These are phyloP conservation scores for Persicaria tinctoria DNA, from an alignment of 148 eudicot genomes.

Conservation along the genomic window DNA sequence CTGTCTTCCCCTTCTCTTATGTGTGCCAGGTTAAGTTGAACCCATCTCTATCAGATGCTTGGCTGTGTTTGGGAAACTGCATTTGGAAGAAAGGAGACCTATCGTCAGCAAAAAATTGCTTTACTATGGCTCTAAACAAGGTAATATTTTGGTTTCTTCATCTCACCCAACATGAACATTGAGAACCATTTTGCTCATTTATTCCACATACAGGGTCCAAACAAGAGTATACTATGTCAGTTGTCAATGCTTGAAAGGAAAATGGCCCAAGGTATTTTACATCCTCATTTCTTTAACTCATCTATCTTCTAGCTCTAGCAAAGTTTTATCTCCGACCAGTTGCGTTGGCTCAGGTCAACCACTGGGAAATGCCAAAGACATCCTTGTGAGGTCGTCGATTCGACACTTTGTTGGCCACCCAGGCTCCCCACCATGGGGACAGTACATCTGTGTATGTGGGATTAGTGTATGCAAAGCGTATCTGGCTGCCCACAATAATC, in stretches of 20 bases:
- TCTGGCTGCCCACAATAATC: no score
- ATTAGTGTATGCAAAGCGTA: no score
- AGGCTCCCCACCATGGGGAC: no score
- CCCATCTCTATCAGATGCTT: conserved; percentile 87
- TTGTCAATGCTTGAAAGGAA: conserved; percentile 92
- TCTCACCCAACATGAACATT: neutral
- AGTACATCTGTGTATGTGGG: no score
- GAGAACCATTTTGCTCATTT: conserved; percentile 9
- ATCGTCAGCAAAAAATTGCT: conserved; percentile 63
- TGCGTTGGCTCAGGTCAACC: no score
- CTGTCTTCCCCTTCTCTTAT: conserved; percentile 11
- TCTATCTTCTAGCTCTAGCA: neutral
- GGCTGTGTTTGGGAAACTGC: conserved; percentile 85
- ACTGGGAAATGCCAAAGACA: no score
- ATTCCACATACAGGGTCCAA: conserved; percentile 50
- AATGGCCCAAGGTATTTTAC: conserved; percentile 75
- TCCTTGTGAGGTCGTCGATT: no score
- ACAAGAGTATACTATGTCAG: conserved; percentile 77
- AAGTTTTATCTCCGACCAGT: neutral
- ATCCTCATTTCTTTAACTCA: conserved; percentile 6
- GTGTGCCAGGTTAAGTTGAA: conserved; percentile 74
- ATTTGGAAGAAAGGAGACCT: conserved; percentile 94
- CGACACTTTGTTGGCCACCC: no score
- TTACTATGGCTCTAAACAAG: conserved; percentile 69
- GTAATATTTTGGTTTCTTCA: conserved; percentile 23